phyloP scores from a whole-genome alignment of 176 grass and related monocot species.

The Rhynchospora tenuis region DNA sequence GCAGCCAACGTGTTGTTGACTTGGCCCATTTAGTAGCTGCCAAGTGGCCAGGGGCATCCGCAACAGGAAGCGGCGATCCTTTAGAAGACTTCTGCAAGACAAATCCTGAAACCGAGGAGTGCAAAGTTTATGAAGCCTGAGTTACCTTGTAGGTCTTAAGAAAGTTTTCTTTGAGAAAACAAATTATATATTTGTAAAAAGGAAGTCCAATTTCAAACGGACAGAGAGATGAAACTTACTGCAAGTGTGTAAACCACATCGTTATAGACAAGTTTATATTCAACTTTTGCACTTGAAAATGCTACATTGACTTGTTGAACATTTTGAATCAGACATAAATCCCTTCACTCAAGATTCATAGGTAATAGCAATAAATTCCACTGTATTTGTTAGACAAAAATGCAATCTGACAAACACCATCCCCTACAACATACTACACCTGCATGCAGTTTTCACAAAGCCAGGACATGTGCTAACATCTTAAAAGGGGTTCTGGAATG shows the following conservation, averaged over 20 bases:
- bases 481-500: neutral
- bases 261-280: neutral
- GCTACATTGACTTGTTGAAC: neutral
- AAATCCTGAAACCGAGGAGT: constrained; percentile 72
- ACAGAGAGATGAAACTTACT: constrained; percentile 14
- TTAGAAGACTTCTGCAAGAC: constrained; percentile 93
- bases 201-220: neutral
- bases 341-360: neutral
- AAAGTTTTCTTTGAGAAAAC: constrained; percentile 14
- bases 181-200: constrained; percentile 16
- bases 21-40: constrained; percentile 82
- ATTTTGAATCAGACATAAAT: neutral
- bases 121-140: constrained; percentile 86
- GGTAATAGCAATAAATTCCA: neutral
- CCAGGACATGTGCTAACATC: neutral
- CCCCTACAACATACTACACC: neutral
- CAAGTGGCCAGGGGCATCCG: constrained; percentile 58
- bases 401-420: neutral
- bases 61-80: constrained; percentile 62
- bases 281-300: neutral
- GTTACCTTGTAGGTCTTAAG: constrained; percentile 10
- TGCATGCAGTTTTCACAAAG: neutral
- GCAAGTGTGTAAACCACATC: neutral
- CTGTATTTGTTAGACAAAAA: neutral
- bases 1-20: constrained; percentile 91